Base-by-base conservation (phyloP, 2,329 filamentous ascomycete genomes). In the Ceratocystis smalleyi region DNA sequence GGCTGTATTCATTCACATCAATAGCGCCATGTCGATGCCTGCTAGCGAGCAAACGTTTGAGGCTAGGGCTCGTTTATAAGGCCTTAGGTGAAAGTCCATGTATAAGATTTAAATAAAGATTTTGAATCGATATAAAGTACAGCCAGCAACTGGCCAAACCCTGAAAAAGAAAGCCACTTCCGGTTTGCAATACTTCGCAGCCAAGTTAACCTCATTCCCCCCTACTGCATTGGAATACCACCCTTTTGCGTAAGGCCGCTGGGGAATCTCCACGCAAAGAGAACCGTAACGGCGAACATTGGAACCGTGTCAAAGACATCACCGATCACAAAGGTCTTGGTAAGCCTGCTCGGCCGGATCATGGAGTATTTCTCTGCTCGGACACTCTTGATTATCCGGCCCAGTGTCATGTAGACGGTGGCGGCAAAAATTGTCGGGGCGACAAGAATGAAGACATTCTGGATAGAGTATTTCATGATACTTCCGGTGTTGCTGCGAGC, bases 321-420 rank as follows among this genome's bases (percentile, higher is more conserved):
- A 43, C 81, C 79, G 5, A 70, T 61, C 3, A 85, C 81, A 66
- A 84, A 84, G 43, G 79, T 73, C 63, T 76, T 79, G 2, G 81
- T 83, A 5, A 83, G 70, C 75, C 77, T 78, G 6, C 66, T 67
- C 19, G 71, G 68, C 5, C 67, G 70, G 22, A 77, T 70, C 40
- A 75, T 61, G 1, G 73, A 73, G 63, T 71, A 71, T 0, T 68
- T 62, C 63, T 75, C 72, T 30, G 71, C 75, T 27, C 72, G 72
- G 3, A 77, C 72, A 59, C 73, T 72, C 15, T 70, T 70, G 62
- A 79, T 75, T 30, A 79, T 69, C 10, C 78, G 73, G 5, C 76
- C 76, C 2, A 80, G 74, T 10, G 74, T 74, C 77, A 80, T 80
- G 73, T 81, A 80, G 49, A 80, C 75, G 7, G 77, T 75, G 2